phyloP scores from a whole-genome alignment of 345 rosid genomes.

The Bruguiera sexangula region DNA sequence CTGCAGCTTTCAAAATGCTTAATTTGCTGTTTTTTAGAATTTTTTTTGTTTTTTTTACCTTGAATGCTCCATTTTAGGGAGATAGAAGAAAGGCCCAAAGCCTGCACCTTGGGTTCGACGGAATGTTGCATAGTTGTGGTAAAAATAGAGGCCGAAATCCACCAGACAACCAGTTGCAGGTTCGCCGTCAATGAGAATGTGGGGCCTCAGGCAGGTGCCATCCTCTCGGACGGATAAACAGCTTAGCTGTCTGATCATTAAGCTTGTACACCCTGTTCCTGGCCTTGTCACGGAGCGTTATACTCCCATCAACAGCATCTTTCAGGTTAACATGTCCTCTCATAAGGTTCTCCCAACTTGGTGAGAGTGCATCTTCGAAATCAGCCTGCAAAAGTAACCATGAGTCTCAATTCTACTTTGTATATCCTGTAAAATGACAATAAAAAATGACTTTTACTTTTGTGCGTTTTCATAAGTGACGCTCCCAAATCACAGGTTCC shows the following conservation, averaged over 20 bases:
- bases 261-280: slow-evolving; percentile 84
- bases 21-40: no score
- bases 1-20: no score
- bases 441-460: no score
- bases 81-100: slow-evolving; percentile 90
- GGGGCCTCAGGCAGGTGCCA: slow-evolving; percentile 97
- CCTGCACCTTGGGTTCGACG: slow-evolving; percentile 70
- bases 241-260: slow-evolving; percentile 70
- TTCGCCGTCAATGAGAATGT: slow-evolving; percentile 74
- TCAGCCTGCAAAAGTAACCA: slow-evolving; percentile 53
- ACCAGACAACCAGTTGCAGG: slow-evolving; percentile 89
- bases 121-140: slow-evolving; percentile 68
- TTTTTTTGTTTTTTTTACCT: slow-evolving; percentile 35
- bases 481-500: no score
- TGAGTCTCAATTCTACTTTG: no score
- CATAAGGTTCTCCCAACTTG: slow-evolving; percentile 93
- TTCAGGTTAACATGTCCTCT: slow-evolving; percentile 82
- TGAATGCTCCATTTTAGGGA: slow-evolving; percentile 94
- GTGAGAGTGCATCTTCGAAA: slow-evolving; percentile 87
- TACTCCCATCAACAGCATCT: slow-evolving; percentile 86
- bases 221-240: slow-evolving; percentile 85
- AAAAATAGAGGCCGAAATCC: slow-evolving; percentile 88
- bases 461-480: no score
- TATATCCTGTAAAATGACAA: no score
- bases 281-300: slow-evolving; percentile 67